phyloP scores from a whole-genome alignment of 306 rosid genomes.

The Urtica urens region DNA sequence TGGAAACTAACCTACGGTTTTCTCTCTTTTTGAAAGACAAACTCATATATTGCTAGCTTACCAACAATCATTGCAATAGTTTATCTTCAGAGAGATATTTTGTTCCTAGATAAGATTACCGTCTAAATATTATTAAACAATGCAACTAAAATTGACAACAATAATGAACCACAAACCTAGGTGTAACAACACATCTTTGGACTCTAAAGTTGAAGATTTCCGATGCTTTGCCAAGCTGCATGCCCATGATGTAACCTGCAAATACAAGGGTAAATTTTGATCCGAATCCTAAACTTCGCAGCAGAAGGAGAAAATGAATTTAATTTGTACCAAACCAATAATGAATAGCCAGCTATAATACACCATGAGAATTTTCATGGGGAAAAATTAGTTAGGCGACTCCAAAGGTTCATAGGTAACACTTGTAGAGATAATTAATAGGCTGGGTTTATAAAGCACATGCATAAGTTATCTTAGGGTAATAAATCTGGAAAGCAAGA shows the following conservation, averaged over 20 bases:
- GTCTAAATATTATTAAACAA: neutral
- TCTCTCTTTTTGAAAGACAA: neutral
- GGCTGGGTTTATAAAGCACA: neutral
- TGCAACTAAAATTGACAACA: neutral
- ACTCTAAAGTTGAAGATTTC: constrained; percentile 81
- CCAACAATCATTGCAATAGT: neutral
- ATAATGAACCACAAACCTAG: constrained; percentile 45
- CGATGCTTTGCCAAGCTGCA: constrained; percentile 94
- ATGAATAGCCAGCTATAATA: too few relatives aligned
- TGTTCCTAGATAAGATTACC: neutral
- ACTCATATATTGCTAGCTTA: neutral
- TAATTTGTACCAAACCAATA: too few relatives aligned
- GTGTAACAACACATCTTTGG: constrained; percentile 88
- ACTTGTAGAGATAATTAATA: neutral
- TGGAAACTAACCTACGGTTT: too few relatives aligned
- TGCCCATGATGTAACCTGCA: constrained; percentile 72
- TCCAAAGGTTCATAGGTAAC: too few relatives aligned
- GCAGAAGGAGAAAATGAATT: too few relatives aligned
- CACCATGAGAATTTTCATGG: too few relatives aligned
- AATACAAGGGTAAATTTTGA: constrained; percentile 12
- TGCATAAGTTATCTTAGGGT: neutral
- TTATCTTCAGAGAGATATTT: neutral
- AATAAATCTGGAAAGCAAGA: neutral
- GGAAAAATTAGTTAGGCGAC: too few relatives aligned
- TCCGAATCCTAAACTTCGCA: too few relatives aligned